Evolutionary conservation across 305 asterid genomes (phyloP).

Genomic region (Fraxinus greggii): DNA sequence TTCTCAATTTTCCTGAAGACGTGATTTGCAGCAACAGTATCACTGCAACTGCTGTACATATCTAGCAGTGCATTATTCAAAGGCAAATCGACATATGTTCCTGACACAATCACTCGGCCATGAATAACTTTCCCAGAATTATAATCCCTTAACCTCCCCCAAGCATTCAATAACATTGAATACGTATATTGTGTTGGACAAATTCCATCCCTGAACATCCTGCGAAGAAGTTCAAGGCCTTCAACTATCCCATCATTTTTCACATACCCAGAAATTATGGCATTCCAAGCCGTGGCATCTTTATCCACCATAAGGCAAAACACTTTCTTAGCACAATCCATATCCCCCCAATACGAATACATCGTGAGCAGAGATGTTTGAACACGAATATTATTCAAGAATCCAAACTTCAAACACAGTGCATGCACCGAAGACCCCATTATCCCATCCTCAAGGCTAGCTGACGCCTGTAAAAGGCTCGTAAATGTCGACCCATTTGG

Average conservation of each 20-base stretch:
- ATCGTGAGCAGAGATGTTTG: slow-evolving; percentile 72
- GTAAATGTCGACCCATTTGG: slow-evolving; percentile 66
- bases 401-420: slow-evolving; percentile 50
- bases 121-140: slow-evolving; percentile 51
- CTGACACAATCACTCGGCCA: slow-evolving; percentile 52
- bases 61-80: slow-evolving; percentile 68
- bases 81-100: slow-evolving; percentile 54
- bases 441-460: slow-evolving; percentile 37
- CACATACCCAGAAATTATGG: slow-evolving; percentile 51
- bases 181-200: slow-evolving; percentile 60
- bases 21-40: slow-evolving; percentile 36
- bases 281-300: slow-evolving; percentile 72
- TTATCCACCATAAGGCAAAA: slow-evolving; percentile 43
- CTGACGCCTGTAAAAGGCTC: slow-evolving; percentile 66
- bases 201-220: slow-evolving; percentile 45
- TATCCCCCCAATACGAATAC: slow-evolving; percentile 60
- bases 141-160: slow-evolving; percentile 53
- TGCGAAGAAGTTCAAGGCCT: slow-evolving; percentile 40
- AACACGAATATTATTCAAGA: slow-evolving; percentile 42
- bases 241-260: slow-evolving; percentile 51
- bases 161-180: slow-evolving; percentile 69
- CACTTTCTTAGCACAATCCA: slow-evolving; percentile 44
- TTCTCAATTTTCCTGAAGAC: slow-evolving; percentile 48
- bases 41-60: slow-evolving; percentile 77
- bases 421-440: slow-evolving; percentile 56